Evolutionary conservation across 2,329 filamentous ascomycete genomes (phyloP), one percentile per base, ranked within the genome.

Genomic region (Ascomycota sp.): DNA sequence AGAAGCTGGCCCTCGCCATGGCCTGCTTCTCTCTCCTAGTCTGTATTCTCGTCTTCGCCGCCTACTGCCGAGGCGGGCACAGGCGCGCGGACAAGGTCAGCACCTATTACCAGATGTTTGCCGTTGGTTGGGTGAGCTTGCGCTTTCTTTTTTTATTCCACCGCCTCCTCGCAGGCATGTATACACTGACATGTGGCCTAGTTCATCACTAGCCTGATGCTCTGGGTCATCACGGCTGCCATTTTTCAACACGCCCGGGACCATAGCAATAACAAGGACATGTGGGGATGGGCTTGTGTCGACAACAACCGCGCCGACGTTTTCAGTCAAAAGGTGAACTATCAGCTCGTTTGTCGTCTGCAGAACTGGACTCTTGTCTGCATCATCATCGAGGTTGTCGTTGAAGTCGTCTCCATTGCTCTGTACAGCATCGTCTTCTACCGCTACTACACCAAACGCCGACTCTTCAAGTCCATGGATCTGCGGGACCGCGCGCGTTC

Each of bases 231-330:
- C 27, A 83, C 81, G 26, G 84, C 84, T 29, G 81, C 75, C 37
- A 58, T 92, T 36, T 69, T 93, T 46, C 83, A 95, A 51, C 69
- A 77, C 46, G 72, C 72, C 37, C 78, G 76, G 51, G 68, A 72
- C 46, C 78, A 67, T 49, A 48, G 50, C 48, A 59, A 70, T 41
- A 79, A 78, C 48, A 72, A 92, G 55, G 89, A 98, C 54, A 70
- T 98, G 55, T 98, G 89, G 89, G 84, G 86, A 38, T 98, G 89
- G 89, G 72, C 82, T n/a, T 98, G 89, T 54, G 76, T 84, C 37
- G 68, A 92, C 47, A 95, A 93, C 54, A 72, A 75, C 42, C 74
- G 86, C 39, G 61, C 74, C 36, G 57, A 82, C 33, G 59, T 92
- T 35, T 95, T 86, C 53, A 51, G 71, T 39, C 63, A 84, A 36